Evolutionary conservation across 352 stramenopile species (phyloP).

Genomic region (Elongisporangium undulatum): DNA sequence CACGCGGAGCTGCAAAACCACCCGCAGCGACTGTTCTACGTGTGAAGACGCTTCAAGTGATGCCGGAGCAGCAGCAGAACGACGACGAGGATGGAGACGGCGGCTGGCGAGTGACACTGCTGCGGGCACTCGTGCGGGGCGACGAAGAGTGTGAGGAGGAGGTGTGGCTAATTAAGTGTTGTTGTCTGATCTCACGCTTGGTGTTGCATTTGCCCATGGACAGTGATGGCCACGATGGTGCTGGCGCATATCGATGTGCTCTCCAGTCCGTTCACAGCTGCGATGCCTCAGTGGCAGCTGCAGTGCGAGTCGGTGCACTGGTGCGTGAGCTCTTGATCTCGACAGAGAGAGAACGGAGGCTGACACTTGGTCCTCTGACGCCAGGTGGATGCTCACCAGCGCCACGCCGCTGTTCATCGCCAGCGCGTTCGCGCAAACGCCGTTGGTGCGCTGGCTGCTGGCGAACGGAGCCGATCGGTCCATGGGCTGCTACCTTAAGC

Average conservation of each 20-base stretch:
- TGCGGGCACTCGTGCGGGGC: constrained; percentile 24
- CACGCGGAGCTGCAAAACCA: background rate
- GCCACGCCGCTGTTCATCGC: constrained; percentile 66
- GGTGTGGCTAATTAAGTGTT: background rate
- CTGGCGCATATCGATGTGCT: constrained; percentile 44
- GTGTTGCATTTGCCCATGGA: background rate
- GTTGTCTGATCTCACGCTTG: background rate
- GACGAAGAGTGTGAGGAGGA: constrained; percentile 19
- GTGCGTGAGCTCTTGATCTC: constrained; percentile 7
- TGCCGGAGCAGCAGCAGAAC: constrained; percentile 7
- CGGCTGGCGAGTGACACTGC: constrained; percentile 23
- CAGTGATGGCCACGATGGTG: constrained; percentile 31
- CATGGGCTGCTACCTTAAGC: constrained; percentile 44
- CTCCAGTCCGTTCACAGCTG: constrained; percentile 45
- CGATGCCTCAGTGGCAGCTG: constrained; percentile 50
- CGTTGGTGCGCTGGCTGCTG: constrained; percentile 53
- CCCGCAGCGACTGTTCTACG: background rate
- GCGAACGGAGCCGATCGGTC: constrained; percentile 47
- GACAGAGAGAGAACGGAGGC: background rate
- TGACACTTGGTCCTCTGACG: background rate
- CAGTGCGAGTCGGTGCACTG: constrained; percentile 70
- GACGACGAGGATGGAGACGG: constrained; percentile 15
- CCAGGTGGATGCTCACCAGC: constrained; percentile 60
- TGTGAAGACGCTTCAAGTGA: background rate
- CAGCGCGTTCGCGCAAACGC: constrained; percentile 46